Conservation (phyloP, 2,329 filamentous ascomycete species). For the Seiridium unicorne region DNA sequence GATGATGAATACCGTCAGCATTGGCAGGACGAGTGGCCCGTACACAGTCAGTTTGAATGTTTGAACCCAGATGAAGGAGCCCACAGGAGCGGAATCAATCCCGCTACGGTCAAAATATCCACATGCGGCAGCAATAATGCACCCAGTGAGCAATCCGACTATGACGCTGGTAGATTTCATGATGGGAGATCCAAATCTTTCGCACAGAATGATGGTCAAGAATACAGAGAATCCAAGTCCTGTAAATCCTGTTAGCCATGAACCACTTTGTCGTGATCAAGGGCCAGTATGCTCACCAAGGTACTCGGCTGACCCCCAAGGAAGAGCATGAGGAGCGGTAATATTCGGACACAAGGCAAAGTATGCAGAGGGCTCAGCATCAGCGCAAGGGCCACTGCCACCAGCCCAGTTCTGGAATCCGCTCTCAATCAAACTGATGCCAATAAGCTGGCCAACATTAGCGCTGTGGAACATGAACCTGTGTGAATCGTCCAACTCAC, state of each 20-base stretch:
- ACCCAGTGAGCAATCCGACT: conserved; percentile 71
- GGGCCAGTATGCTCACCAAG: conserved; percentile 46
- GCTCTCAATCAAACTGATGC: conserved; percentile 67
- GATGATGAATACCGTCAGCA: conserved; percentile 70
- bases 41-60: conserved; percentile 74
- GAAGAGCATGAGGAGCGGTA: conserved; percentile 66
- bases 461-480: background rate
- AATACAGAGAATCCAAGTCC: conserved; percentile 78
- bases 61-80: conserved; percentile 75
- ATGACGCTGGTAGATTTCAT: conserved; percentile 82
- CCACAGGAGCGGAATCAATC: conserved; percentile 69
- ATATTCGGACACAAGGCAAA: conserved; percentile 67
- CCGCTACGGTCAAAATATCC: conserved; percentile 76
- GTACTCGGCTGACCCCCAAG: conserved; percentile 77
- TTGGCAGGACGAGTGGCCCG: conserved; percentile 69
- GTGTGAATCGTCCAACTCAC: background rate
- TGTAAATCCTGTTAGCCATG: conserved; percentile 2
- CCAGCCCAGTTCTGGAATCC: conserved; percentile 80
- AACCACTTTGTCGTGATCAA: background rate
- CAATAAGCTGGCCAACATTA: conserved; percentile 52
- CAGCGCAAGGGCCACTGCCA: conserved; percentile 60
- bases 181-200: conserved; percentile 78
- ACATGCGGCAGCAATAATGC: conserved; percentile 73
- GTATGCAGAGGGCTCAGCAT: conserved; percentile 47
- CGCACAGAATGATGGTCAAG: conserved; percentile 74